Conservation (phyloP, 805 yeast genomes). For the Yarrowia hollandica region DNA sequence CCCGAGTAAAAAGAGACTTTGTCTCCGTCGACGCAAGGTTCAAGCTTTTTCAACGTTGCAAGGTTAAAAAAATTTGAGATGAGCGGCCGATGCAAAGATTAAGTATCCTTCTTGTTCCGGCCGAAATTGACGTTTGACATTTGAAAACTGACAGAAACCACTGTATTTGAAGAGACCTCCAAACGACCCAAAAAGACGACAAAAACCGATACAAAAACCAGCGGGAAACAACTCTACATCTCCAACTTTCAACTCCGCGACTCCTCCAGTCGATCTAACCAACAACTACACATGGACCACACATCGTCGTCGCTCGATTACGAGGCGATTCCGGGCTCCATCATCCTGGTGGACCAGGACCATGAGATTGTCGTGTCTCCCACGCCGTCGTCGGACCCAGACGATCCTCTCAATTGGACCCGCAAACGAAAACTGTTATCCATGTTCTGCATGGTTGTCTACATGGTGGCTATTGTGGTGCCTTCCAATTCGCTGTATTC, state of each 20-base stretch:
- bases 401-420: conserved; percentile 71
- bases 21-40: neutral
- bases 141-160: no score
- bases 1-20: neutral
- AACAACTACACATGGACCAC: no score
- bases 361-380: conserved; percentile 50
- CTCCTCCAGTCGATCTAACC: no score
- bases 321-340: conserved; percentile 35
- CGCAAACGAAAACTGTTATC: conserved; percentile 50
- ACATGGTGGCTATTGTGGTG: conserved; percentile 49
- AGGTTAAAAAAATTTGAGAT: conserved; percentile 22
- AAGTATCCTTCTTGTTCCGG: neutral
- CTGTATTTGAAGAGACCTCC: no score
- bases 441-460: conserved; percentile 43
- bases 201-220: no score
- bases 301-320: conserved; percentile 14
- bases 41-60: neutral
- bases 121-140: no score
- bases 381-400: conserved; percentile 65
- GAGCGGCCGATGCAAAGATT: conserved; percentile 24
- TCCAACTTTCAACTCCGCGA: no score
- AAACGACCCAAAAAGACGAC: no score
- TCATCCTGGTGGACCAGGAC: conserved; percentile 32
- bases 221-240: no score
- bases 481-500: conserved; percentile 46